Conservation (phyloP, 2,329 filamentous ascomycete species). For the Apiospora hydei region DNA sequence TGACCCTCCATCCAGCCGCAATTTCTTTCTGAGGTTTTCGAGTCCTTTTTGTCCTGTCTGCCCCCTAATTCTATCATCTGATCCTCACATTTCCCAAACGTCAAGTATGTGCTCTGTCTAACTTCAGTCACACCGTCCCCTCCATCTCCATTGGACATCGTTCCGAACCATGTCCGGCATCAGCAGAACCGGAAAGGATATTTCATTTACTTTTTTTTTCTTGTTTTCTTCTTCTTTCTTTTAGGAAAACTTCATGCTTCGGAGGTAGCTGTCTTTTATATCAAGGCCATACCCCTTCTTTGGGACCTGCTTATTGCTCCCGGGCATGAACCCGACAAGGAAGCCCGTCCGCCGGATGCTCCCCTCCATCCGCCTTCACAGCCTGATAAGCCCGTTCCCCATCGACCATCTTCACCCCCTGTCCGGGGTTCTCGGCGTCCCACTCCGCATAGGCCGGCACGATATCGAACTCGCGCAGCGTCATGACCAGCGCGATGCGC, state of each 20-base stretch:
- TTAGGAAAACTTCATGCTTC: no score
- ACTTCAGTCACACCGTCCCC: no score
- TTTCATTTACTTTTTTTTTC: no score
- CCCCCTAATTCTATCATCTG: not conserved
- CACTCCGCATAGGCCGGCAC: not conserved
- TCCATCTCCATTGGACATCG: no score
- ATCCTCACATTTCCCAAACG: not conserved
- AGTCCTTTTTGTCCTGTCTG: no score
- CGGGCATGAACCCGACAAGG: not conserved
- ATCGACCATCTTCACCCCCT: not conserved
- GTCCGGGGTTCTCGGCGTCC: not conserved
- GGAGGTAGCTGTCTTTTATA: no score
- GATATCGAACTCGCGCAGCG: not conserved
- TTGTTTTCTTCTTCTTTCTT: no score
- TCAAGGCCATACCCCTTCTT: no score
- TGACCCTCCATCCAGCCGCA: not conserved
- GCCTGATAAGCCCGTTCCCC: no score
- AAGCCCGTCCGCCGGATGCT: not conserved
- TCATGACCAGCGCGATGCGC: not conserved
- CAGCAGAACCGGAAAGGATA: no score
- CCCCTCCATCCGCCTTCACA: not conserved
- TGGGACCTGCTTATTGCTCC: conserved; percentile 11
- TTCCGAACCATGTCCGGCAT: no score
- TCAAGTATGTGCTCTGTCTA: not conserved
- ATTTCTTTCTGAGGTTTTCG: not conserved